Evolutionary conservation across 257 asterid genomes (phyloP).

Genomic region (Solanum lycopersicoides): DNA sequence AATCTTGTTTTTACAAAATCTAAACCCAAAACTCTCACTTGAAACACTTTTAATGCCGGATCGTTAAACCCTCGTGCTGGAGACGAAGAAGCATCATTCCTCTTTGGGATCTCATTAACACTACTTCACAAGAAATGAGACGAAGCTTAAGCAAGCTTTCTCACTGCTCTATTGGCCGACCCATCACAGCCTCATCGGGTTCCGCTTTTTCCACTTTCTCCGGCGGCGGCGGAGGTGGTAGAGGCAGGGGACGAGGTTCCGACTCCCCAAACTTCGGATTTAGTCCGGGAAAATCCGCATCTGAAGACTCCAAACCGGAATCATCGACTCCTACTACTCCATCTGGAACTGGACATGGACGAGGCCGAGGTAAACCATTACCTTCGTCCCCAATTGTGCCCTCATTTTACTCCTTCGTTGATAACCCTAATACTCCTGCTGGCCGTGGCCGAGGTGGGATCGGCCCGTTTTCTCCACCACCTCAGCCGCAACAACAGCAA

Average conservation of each 20-base stretch:
- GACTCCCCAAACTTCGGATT: conserved; percentile 18
- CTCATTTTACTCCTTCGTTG: conserved; percentile 28
- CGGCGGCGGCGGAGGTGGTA: conserved; percentile 49
- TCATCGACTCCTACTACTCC: conserved; percentile 6
- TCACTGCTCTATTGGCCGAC: conserved; percentile 15
- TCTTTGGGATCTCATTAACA: neutral
- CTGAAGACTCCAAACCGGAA: conserved; percentile 16
- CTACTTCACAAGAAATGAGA: conserved; percentile 35
- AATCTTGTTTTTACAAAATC: neutral
- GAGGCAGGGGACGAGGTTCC: conserved; percentile 16
- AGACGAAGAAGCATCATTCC: neutral
- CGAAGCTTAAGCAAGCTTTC: conserved; percentile 45
- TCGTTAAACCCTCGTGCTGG: neutral
- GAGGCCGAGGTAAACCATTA: conserved; percentile 42
- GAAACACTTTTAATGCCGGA: neutral
- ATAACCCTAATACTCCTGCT: conserved; percentile 9
- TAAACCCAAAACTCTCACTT: neutral
- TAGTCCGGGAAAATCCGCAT: conserved; percentile 6
- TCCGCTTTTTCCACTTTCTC: conserved; percentile 34
- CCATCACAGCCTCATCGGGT: conserved; percentile 16
- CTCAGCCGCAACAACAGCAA: conserved; percentile 1
- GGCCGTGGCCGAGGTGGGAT: conserved; percentile 45
- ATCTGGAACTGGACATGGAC: conserved; percentile 49
- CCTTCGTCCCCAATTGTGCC: conserved; percentile 33
- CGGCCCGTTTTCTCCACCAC: conserved; percentile 6